Base-by-base conservation (phyloP, 2,329 filamentous ascomycete genomes). In the Phyllosticta citribraziliensis region DNA sequence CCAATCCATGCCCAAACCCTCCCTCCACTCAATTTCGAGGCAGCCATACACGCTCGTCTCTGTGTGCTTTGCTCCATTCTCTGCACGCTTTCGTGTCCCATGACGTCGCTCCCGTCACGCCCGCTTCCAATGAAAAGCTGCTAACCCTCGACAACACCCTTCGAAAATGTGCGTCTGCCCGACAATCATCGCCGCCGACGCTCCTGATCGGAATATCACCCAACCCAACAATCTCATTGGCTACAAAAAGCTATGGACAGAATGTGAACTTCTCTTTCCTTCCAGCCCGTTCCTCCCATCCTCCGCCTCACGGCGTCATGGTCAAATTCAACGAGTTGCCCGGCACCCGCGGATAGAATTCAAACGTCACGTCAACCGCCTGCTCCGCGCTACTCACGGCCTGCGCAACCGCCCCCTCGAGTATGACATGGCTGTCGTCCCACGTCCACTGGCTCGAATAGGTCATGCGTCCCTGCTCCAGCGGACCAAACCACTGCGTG, bases 361-460 rank as follows among this genome's bases (percentile, higher is more conserved):
- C 82, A 63, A 83, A 78, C 0, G 75, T 81, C 60, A 84, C 80
- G 0, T 73, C 76, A 0, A 78, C 77, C 4, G 71, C 70, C 66
- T 78, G 70, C 0, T 76, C 77, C 1, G 75, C 74, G 3, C 72
- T 68, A 35, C 80, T 72, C 6, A 84, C 79, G 0, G 75, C 76
- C 55, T 77, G 71, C 47, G 83, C 67, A 0, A 78, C 78, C 2
- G 72, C 68, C 0, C 74, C 68, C 3, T 72, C 78, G n/a, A 84
- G 64, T 3, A 81, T 77, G 0, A 84, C 71, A 60, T 76, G 68
- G 17, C 69, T 66, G 0, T 67, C 73, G 63, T 81, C 78, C 72
- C 77, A 84, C 56, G 78, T 77, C 76, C 79, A 85, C 61, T 83
- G 80, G 20, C 69, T 74, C 9, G 67, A 72, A 61, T 78, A 83